These are phyloP conservation scores for Saccharum spontaneum DNA, from an alignment of 176 grass and related monocot species.

Conservation along the genomic window DNA sequence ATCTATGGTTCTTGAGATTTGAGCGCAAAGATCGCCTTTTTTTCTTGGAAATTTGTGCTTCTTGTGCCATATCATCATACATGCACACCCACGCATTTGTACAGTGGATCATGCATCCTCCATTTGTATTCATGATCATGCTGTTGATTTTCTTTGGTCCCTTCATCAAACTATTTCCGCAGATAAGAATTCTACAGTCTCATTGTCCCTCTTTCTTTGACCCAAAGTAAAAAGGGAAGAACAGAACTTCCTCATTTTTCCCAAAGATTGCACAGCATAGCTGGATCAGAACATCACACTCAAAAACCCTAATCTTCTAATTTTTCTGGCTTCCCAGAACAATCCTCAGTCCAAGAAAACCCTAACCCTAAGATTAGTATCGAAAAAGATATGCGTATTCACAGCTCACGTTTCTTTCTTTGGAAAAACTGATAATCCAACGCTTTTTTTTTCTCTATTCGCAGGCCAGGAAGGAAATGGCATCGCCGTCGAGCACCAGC, in stretches of 20 bases:
- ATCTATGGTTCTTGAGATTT: slow-evolving; percentile 43
- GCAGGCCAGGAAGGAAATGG: slow-evolving; percentile 2
- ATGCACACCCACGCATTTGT: slow-evolving; percentile 41
- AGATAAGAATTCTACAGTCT: slow-evolving; percentile 43
- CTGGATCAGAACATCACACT: slow-evolving; percentile 25
- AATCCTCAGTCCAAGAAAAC: slow-evolving; percentile 46
- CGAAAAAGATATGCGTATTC: not conserved
- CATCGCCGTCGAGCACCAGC: slow-evolving; percentile 49
- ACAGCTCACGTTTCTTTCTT: not conserved
- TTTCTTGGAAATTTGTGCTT: slow-evolving; percentile 47
- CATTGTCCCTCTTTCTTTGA: slow-evolving; percentile 14
- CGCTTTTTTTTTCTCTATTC: not conserved
- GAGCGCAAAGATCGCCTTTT: slow-evolving; percentile 32
- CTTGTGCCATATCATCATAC: slow-evolving; percentile 49
- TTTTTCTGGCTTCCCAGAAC: slow-evolving; percentile 13
- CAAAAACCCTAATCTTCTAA: slow-evolving; percentile 42
- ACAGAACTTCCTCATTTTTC: slow-evolving; percentile 8
- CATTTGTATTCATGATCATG: slow-evolving; percentile 3
- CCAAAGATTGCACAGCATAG: slow-evolving; percentile 25
- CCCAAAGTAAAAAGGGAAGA: slow-evolving; percentile 23
- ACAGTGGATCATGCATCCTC: slow-evolving; percentile 24
- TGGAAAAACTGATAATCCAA: slow-evolving; percentile 18
- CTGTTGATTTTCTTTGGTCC: slow-evolving; percentile 18
- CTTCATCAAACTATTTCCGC: slow-evolving; percentile 36
- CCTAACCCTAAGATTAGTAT: slow-evolving; percentile 52